Conservation (phyloP, 23 red algal species). For the Gracilariopsis chorda region DNA sequence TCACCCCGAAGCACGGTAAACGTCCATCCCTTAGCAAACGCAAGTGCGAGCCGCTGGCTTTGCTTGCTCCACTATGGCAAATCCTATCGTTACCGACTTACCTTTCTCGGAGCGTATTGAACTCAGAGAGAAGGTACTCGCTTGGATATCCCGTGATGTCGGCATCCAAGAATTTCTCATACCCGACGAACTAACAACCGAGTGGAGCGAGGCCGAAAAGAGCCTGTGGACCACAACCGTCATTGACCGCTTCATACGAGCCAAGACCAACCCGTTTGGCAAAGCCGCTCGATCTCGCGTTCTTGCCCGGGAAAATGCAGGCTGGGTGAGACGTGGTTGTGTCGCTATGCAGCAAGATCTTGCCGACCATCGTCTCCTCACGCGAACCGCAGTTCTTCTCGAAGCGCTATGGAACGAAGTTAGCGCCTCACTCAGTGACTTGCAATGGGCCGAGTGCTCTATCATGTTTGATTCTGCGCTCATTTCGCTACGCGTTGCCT, state of each 20-base stretch:
- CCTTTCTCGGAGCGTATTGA: constrained; percentile 40
- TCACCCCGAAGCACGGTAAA: too few species aligned
- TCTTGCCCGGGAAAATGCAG: constrained; percentile 17
- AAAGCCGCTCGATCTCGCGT: constrained; percentile 2
- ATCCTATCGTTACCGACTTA: constrained; percentile 19
- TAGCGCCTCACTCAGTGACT: constrained; percentile 6
- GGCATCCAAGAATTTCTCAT: constrained; percentile 43
- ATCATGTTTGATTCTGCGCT: constrained; percentile 52
- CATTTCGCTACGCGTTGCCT: constrained; percentile 46
- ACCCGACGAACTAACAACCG: constrained; percentile 4
- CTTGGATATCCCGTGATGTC: constrained; percentile 54
- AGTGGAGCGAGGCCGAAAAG: constrained; percentile 28
- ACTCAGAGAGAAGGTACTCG: constrained; percentile 48
- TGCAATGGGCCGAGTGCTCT: constrained; percentile 34
- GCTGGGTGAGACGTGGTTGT: constrained; percentile 13
- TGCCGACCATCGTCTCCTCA: constrained; percentile 30
- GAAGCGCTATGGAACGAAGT: constrained; percentile 49
- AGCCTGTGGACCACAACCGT: constrained; percentile 11
- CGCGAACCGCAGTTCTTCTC: background rate
- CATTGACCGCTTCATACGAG: constrained; percentile 22
- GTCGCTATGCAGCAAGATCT: background rate
- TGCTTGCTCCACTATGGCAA: background rate
- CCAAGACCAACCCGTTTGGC: background rate
- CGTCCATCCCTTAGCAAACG: too few species aligned
- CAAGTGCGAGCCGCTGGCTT: too few species aligned